phyloP scores from a whole-genome alignment of 345 rosid genomes.

The Salix caprea region DNA sequence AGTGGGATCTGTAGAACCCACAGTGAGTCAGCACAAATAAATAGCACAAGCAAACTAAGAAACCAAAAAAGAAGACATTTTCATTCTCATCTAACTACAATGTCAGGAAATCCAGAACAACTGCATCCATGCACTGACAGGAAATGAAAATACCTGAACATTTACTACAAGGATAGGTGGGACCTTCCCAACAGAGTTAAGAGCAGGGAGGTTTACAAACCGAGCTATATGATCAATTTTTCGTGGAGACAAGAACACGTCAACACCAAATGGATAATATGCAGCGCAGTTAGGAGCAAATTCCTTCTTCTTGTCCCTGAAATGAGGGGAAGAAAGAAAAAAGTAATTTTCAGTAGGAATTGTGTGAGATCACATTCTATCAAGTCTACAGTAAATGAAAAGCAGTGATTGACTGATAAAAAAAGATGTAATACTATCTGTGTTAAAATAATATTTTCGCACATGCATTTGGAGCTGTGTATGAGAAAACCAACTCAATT shows the following conservation, averaged over 20 bases:
- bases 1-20: constrained; percentile 61
- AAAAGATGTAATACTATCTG: not conserved
- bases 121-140: not conserved
- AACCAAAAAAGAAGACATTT: not conserved
- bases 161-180: constrained; percentile 84
- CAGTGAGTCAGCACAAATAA: not conserved
- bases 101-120: not conserved
- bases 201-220: constrained; percentile 73
- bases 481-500: not conserved
- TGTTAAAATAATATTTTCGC: not conserved
- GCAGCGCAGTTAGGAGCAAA: constrained; percentile 74
- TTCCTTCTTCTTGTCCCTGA: constrained; percentile 95
- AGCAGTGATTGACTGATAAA: not conserved
- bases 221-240: constrained; percentile 82
- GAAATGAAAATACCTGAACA: constrained; percentile 63
- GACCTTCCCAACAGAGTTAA: constrained; percentile 48
- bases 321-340: constrained; percentile 4
- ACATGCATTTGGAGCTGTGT: not conserved
- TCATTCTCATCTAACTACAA: not conserved
- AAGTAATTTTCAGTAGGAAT: not conserved
- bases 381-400: not conserved
- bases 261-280: constrained; percentile 89
- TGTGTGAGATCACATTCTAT: not conserved
- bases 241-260: constrained; percentile 65
- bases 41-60: not conserved